phyloP scores from a whole-genome alignment of 2,329 filamentous ascomycete species.

The Clonostachys sp. region DNA sequence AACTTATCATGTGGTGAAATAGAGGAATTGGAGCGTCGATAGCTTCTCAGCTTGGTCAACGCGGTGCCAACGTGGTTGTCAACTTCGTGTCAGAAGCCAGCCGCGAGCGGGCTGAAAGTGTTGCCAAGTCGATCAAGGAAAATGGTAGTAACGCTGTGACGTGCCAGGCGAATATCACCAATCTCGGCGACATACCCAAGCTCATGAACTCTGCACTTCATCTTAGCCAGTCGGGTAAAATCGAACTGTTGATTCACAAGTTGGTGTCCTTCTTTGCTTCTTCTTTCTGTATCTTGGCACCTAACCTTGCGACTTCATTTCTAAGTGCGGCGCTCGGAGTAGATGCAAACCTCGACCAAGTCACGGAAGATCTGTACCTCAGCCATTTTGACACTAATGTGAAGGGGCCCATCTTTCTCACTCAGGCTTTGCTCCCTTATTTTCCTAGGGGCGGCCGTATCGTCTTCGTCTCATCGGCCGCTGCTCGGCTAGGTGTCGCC shows the following conservation, averaged over 20 bases:
- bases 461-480: conserved; percentile 14
- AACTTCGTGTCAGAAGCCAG: conserved; percentile 10
- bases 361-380: conserved; percentile 5
- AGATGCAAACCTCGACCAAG: conserved; percentile 9
- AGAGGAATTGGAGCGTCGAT: conserved; percentile 12
- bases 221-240: conserved; percentile 11
- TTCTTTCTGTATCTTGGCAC: too few relatives aligned
- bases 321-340: conserved; percentile 2
- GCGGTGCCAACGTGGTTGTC: conserved; percentile 12
- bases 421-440: conserved; percentile 13
- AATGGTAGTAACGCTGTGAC: conserved; percentile 4
- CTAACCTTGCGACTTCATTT: not conserved
- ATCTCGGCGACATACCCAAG: conserved; percentile 8
- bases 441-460: conserved; percentile 21
- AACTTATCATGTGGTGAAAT: not conserved
- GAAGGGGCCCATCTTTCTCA: conserved; percentile 13
- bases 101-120: conserved; percentile 7
- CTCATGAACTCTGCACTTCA: conserved; percentile 9
- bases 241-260: conserved; percentile 17
- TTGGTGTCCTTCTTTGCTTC: not conserved
- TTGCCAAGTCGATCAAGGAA: conserved; percentile 7
- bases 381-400: conserved; percentile 12
- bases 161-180: conserved; percentile 9
- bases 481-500: conserved; percentile 7
- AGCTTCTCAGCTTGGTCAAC: conserved; percentile 6